These are phyloP conservation scores for Arabidopsis hybrid DNA, from an alignment of 441 rosid species.

Conservation along the genomic window DNA sequence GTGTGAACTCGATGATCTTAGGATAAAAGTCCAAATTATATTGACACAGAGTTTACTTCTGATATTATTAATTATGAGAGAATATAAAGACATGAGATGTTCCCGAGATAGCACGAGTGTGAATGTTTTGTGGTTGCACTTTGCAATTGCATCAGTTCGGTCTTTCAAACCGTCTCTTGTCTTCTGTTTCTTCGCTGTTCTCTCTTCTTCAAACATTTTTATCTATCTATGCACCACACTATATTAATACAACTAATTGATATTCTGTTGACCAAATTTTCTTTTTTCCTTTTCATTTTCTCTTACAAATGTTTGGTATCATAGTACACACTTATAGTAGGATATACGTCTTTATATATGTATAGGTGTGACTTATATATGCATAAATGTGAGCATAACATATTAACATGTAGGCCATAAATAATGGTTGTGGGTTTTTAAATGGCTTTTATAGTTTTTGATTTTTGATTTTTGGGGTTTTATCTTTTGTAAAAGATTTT, in stretches of 20 bases:
- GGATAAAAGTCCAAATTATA: constrained; percentile 12
- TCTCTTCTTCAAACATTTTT: constrained; percentile 42
- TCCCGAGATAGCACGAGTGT: constrained; percentile 44
- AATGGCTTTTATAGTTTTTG: too few species aligned
- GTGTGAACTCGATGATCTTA: constrained; percentile 37
- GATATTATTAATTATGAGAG: not conserved
- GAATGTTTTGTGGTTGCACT: constrained; percentile 46
- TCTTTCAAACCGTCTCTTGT: constrained; percentile 42
- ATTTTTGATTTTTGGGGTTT: too few species aligned
- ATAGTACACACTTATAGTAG: not conserved
- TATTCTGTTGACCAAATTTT: not conserved
- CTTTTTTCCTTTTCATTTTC: not conserved
- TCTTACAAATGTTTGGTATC: not conserved
- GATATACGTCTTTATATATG: not conserved
- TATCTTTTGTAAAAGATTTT: too few species aligned
- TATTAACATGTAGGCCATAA: too few species aligned
- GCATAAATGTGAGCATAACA: not conserved
- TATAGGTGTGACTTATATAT: not conserved
- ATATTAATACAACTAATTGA: not conserved
- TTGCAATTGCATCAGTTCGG: constrained; percentile 42
- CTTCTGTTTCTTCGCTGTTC: constrained; percentile 41
- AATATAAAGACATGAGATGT: constrained; percentile 39
- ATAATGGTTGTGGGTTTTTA: too few species aligned
- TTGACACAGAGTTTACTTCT: constrained; percentile 24
- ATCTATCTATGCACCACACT: constrained; percentile 41